Evolutionary conservation across 805 yeast genomes (phyloP).

Genomic region (Brettanomyces naardenensis): DNA sequence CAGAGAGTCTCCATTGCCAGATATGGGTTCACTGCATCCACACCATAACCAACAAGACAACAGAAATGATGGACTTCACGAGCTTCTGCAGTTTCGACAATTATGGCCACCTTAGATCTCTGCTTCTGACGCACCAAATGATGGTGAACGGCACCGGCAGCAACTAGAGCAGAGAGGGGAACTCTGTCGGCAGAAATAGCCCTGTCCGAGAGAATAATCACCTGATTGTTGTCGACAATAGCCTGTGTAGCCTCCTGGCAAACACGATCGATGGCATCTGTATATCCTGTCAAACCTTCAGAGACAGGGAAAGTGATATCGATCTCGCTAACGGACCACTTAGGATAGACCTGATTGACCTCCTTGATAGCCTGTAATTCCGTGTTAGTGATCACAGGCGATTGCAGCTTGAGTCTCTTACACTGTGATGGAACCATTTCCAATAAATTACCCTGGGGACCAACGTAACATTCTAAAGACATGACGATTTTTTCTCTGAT

Average conservation of each 20-base stretch:
- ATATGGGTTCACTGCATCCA: slow-evolving; percentile 93
- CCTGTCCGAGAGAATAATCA: slow-evolving; percentile 73
- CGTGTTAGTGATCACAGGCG: slow-evolving; percentile 71
- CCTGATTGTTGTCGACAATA: slow-evolving; percentile 64
- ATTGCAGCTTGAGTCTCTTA: slow-evolving; percentile 71
- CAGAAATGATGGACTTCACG: slow-evolving; percentile 96
- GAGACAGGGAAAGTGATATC: slow-evolving; percentile 83
- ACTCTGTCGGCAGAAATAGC: slow-evolving; percentile 52
- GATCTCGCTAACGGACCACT: slow-evolving; percentile 75
- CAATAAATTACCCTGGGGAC: slow-evolving; percentile 95
- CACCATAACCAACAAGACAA: slow-evolving; percentile 93
- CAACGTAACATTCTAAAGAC: slow-evolving; percentile 95
- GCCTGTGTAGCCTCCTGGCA: slow-evolving; percentile 85
- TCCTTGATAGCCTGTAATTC: slow-evolving; percentile 72
- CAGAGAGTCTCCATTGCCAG: slow-evolving; percentile 83
- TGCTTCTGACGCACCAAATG: slow-evolving; percentile 92
- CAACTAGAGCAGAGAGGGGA: slow-evolving; percentile 80
- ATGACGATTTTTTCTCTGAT: slow-evolving; percentile 94
- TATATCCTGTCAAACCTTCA: slow-evolving; percentile 83
- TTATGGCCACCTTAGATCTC: slow-evolving; percentile 88
- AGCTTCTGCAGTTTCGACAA: slow-evolving; percentile 94
- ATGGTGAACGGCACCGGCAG: slow-evolving; percentile 96
- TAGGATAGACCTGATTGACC: slow-evolving; percentile 69
- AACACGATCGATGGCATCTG: slow-evolving; percentile 74
- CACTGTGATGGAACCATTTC: slow-evolving; percentile 92